Conservation (phyloP, 1,284 basidiomycete genomes). For the Rhodotorula sp. region DNA sequence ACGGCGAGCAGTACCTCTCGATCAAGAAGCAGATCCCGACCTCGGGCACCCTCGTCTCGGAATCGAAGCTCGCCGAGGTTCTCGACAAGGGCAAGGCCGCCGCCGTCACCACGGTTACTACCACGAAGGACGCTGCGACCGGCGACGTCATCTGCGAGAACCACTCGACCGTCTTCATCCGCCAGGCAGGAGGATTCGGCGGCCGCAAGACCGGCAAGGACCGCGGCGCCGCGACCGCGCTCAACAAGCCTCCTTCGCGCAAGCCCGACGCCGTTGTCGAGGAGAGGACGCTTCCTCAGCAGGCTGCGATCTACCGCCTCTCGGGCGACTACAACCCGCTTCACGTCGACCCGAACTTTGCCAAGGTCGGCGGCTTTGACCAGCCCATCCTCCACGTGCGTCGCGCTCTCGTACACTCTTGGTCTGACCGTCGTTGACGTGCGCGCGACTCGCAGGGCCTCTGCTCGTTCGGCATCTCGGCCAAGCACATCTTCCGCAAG, state of each 20-base stretch:
- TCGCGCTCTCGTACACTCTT: not conserved
- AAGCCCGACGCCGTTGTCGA: conserved; percentile 79
- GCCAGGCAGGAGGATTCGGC: conserved; percentile 91
- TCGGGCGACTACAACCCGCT: conserved; percentile 53
- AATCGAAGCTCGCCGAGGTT: conserved; percentile 70
- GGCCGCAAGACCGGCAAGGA: conserved; percentile 85
- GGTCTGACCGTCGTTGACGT: not conserved
- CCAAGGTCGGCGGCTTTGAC: conserved; percentile 90
- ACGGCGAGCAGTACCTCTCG: conserved; percentile 93
- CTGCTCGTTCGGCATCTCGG: conserved; percentile 89
- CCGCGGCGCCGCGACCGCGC: conserved; percentile 82
- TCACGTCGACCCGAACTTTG: conserved; percentile 82
- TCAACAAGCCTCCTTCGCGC: conserved; percentile 78
- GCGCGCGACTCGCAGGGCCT: conserved; percentile 51
- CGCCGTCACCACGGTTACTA: conserved; percentile 72
- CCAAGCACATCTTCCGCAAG: conserved; percentile 86
- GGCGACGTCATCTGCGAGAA: conserved; percentile 88
- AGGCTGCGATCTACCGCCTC: conserved; percentile 85
- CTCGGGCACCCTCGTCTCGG: conserved; percentile 75
- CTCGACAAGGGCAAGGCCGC: conserved; percentile 87
- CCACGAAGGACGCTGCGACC: conserved; percentile 73
- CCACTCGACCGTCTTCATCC: conserved; percentile 87
- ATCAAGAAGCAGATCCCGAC: conserved; percentile 83
- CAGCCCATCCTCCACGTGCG: conserved; percentile 59
- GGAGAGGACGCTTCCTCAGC: conserved; percentile 76